These are phyloP conservation scores for Chalaropsis thielavioides DNA, from an alignment of 2,329 filamentous ascomycete genomes.

Conservation along the genomic window DNA sequence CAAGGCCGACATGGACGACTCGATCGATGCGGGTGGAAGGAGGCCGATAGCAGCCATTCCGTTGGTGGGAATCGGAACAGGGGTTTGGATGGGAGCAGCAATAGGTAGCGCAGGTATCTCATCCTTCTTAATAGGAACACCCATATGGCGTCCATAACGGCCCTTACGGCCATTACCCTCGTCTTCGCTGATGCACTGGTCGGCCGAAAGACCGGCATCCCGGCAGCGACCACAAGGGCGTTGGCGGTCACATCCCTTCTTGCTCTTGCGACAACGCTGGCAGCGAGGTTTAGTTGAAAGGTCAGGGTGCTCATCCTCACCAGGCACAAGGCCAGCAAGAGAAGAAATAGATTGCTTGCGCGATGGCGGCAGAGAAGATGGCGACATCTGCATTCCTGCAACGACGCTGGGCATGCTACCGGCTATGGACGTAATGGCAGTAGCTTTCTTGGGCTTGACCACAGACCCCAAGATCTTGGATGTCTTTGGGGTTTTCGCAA, in stretches of 20 bases:
- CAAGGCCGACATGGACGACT: constrained; percentile 23
- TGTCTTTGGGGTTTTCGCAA: constrained; percentile 34
- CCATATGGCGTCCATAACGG: constrained; percentile 65
- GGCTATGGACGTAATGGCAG: constrained; percentile 25
- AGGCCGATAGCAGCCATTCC: constrained; percentile 22
- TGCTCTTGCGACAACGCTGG: constrained; percentile 97
- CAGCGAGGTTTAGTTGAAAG: constrained; percentile 91
- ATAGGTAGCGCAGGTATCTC: constrained; percentile 31
- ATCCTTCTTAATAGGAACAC: constrained; percentile 47
- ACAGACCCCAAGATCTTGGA: constrained; percentile 31
- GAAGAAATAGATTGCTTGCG: constrained; percentile 65
- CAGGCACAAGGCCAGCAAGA: constrained; percentile 32
- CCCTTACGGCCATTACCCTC: constrained; percentile 96
- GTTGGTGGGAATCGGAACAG: constrained; percentile 15
- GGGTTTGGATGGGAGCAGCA: constrained; percentile 15
- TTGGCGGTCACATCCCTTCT: constrained; percentile 96
- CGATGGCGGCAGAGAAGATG: constrained; percentile 53
- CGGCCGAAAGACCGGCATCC: constrained; percentile 83
- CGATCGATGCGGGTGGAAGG: constrained; percentile 32
- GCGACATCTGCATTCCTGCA: constrained; percentile 35
- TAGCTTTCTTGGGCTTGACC: constrained; percentile 36
- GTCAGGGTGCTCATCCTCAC: constrained; percentile 80
- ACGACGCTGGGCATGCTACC: constrained; percentile 24
- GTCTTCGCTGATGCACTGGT: constrained; percentile 93
- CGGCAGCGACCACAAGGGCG: constrained; percentile 89